Base-by-base conservation (phyloP, 768 basidiomycete species). In the Naganishia kalamii region DNA sequence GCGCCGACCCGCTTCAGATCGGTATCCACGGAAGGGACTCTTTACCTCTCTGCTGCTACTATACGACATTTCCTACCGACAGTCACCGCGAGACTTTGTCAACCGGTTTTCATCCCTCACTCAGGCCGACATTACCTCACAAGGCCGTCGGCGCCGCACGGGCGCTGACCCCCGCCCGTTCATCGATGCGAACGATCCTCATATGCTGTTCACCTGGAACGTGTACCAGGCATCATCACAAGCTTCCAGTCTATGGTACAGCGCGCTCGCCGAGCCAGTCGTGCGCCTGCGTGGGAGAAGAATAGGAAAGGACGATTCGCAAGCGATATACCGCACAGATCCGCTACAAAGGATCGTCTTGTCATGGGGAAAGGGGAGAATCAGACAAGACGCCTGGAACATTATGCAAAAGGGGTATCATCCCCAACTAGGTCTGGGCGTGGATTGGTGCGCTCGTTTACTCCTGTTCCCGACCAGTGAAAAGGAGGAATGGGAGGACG, bases 31-130 rank as follows among this genome's bases (percentile, higher is more conserved):
- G 3, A 46, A 27, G 32, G 32, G 44, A 6, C 59, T 52, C n/a
- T 64, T 61, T 37, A 57, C 60, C 4, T 49, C 46, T 37, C 30
- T 66, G 3, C 46, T 66, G 25, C 41, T 66, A 19, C 57, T 66
- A 11, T 61, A 66, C 60, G 46, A 66, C 19, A 50, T 66, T 33
- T 27, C 33, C 15, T 50, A 61, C 40, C 37, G 57, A 23, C 59
- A 60, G 40, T 59, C 52, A 37, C 48, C 47, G n/a, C n/a, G 35
- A 3, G 52, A 62, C 15, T 66, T 66, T 33, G 51, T 35, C 46
- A 35, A 21, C 12, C 29, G 49, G 21, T 63, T 25, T 25, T 50
- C 41, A 19, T 37, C 30, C 19, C 62, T 63, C 15, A 37, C 62
- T 1, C 33, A 57, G 5, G 4, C 35, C 21, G 37, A 57, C 27